These are phyloP conservation scores for Diddensiella transvaalensis DNA, from an alignment of 805 yeast species.

Conservation along the genomic window DNA sequence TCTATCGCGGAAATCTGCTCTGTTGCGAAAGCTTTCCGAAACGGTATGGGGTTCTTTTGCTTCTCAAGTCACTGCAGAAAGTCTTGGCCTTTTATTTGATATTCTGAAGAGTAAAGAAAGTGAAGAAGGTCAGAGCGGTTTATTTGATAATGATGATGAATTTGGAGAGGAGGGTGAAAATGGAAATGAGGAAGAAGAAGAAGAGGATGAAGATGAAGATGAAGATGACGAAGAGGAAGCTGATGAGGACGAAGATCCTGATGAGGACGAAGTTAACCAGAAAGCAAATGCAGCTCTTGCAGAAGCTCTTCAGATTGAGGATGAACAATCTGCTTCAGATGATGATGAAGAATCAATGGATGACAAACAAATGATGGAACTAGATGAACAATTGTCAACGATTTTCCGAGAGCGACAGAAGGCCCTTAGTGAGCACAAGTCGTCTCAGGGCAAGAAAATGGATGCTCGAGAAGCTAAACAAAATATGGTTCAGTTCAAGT, in stretches of 20 bases:
- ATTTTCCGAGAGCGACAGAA: conserved; percentile 82
- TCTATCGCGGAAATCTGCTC: conserved; percentile 52
- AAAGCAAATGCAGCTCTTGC: conserved; percentile 38
- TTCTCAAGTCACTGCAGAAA: conserved; percentile 41
- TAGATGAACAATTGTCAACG: conserved; percentile 76
- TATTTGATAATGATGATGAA: conserved; percentile 65
- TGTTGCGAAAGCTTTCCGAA: conserved; percentile 55
- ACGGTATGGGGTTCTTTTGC: conserved; percentile 56
- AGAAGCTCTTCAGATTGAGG: conserved; percentile 27
- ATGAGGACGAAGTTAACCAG: conserved; percentile 36
- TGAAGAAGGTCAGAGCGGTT: conserved; percentile 68
- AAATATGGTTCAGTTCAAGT: conserved; percentile 73
- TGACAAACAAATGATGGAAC: conserved; percentile 94
- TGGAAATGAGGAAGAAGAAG: conserved; percentile 37
- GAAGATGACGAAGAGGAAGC: conserved; percentile 39
- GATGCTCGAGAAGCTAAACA: conserved; percentile 79
- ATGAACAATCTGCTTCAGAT: conserved; percentile 47
- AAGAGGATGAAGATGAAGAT: conserved; percentile 33
- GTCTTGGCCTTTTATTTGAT: conserved; percentile 50
- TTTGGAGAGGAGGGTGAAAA: conserved; percentile 47
- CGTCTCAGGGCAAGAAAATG: conserved; percentile 39
- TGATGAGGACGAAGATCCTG: conserved; percentile 36
- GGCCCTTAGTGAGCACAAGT: conserved; percentile 57
- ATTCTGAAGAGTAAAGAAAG: conserved; percentile 67
- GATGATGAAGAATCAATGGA: conserved; percentile 82